Evolutionary conservation across 371 early-diverging fungal genomes (phyloP).

Genomic region (Actinomortierella wolfii): DNA sequence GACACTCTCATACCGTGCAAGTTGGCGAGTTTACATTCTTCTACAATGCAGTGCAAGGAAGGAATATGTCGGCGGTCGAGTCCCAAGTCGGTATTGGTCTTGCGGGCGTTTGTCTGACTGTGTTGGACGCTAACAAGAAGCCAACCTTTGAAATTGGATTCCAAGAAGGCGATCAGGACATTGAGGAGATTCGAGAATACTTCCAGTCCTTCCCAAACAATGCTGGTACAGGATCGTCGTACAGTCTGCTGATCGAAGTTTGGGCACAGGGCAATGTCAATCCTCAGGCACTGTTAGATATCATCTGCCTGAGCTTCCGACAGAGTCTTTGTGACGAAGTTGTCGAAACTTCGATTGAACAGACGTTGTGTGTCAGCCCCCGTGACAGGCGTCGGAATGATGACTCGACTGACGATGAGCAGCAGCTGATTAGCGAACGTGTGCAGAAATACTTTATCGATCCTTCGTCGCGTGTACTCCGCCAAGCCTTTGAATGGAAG

Average conservation of each 20-base stretch:
- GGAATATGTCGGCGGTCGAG: conserved; percentile 62
- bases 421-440: conserved; percentile 50
- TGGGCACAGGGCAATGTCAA: conserved; percentile 76
- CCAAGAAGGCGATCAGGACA: conserved; percentile 37
- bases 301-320: conserved; percentile 56
- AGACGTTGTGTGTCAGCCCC: conserved; percentile 46
- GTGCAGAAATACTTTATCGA: conserved; percentile 57
- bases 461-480: conserved; percentile 53
- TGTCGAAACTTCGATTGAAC: conserved; percentile 58
- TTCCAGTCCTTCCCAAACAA: conserved; percentile 30
- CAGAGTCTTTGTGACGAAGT: conserved; percentile 75
- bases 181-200: conserved; percentile 30
- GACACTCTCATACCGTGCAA: conserved; percentile 27
- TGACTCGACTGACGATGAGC: conserved; percentile 38
- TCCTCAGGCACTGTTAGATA: conserved; percentile 51
- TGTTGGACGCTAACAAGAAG: conserved; percentile 52
- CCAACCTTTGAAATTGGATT: conserved; percentile 49
- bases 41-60: conserved; percentile 59
- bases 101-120: conserved; percentile 67
- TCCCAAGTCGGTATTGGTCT: conserved; percentile 73
- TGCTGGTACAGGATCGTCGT: conserved; percentile 29
- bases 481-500: conserved; percentile 53
- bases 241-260: conserved; percentile 62
- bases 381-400: conserved; percentile 35
- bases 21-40: conserved; percentile 65